Percentiles rank a stretch among this genome's conserved stretches.
Conservation (phyloP, 257 asterid genomes). For the Galeopsis tetrahit region DNA sequence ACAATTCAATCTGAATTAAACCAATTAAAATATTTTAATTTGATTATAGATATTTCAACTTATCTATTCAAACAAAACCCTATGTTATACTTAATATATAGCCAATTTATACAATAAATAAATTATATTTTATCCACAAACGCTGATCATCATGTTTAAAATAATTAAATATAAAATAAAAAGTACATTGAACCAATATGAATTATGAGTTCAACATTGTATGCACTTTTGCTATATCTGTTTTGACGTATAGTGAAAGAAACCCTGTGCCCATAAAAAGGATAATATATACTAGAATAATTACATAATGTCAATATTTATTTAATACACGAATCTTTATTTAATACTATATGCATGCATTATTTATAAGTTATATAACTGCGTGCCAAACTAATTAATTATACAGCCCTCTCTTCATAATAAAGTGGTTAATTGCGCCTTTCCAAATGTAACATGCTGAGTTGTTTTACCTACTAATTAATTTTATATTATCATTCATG, state of each 20-base stretch:
- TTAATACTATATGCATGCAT: neutral
- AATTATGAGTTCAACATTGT: slow-evolving; percentile 37
- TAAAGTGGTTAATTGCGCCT: slow-evolving; percentile 27
- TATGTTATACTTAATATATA: too few relatives aligned
- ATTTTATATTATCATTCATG: slow-evolving; percentile 1
- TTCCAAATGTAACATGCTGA: slow-evolving; percentile 34
- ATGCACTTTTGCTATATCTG: slow-evolving; percentile 34
- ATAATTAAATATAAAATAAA: slow-evolving; percentile 5
- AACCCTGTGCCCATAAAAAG: slow-evolving; percentile 13
- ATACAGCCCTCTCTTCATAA: neutral
- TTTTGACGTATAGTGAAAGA: slow-evolving; percentile 33
- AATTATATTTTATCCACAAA: neutral
- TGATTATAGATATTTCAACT: too few relatives aligned
- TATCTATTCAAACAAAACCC: too few relatives aligned
- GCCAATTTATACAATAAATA: too few relatives aligned
- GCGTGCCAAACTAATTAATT: slow-evolving; percentile 25
- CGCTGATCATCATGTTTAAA: slow-evolving; percentile 14
- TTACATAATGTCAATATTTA: slow-evolving; percentile 26
- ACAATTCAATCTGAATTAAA: too few relatives aligned
- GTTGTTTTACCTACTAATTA: slow-evolving; percentile 31
- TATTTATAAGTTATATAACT: slow-evolving; percentile 7
- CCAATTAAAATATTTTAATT: too few relatives aligned
- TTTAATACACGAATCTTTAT: neutral
- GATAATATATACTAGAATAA: slow-evolving; percentile 8
- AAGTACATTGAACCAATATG: slow-evolving; percentile 38